Base-by-base conservation (phyloP, 148 eudicot species). In the Vaccinium darrowii region DNA sequence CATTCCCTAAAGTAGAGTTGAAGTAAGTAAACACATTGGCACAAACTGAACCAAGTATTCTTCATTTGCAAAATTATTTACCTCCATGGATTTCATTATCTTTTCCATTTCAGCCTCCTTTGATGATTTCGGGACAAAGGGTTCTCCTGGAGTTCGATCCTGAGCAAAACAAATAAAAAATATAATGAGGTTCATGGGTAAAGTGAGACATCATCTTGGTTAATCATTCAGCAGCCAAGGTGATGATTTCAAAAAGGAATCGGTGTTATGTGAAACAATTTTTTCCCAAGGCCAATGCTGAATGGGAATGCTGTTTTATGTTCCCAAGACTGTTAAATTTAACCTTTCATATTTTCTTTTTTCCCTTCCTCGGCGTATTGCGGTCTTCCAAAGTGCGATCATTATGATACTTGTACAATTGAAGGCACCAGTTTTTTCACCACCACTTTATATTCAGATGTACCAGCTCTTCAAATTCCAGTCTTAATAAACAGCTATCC, bases 21-120 rank as follows among this genome's bases (percentile, higher is more conserved):
- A 78, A 43, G 18, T 51, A 58, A 76, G 73, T 16, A 6, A 30
- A 16, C 15, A 47, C 49, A 12, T 23, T 4, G 27, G 49, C 69
- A 83, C 4, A 62, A 73, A 81, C 13, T 3, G 19, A 25, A 77
- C 27, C 69, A 73, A 79, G 50, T 39, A 58, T 27, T 65, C 15
- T 13, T 19, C 25, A 8, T 39, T 47, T 80, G 49, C 27, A 73
- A 49, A 19, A 82, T 80, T 30, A 19, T 25, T 33, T 89, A 96
- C 98, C 97, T 97, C 93, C 98, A 95, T 93, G 79, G 97, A 92
- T 90, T 91, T 92, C 94, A 97, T 43, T 27, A 95, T 78, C 88
- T 88, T 97, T 81, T 93, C 98, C 98, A 94, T 95, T 93, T 97
- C 99, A 87, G 98, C 96, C 86, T 97, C 98, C 82, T 97, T 95